Base-by-base conservation (phyloP, 441 rosid genomes). In the Dalechampia spathulata region DNA sequence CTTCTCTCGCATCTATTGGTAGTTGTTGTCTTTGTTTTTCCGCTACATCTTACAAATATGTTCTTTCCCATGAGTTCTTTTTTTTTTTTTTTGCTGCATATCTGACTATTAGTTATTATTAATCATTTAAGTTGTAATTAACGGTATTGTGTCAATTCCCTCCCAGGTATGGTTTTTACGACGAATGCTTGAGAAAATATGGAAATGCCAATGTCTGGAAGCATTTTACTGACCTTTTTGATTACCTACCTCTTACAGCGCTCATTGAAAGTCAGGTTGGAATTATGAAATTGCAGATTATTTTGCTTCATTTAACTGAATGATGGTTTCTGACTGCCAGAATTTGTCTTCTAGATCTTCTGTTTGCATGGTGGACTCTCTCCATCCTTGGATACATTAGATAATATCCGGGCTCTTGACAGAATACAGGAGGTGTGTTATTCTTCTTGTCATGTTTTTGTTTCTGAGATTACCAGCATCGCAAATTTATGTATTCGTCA, bases 201-300 rank as follows among this genome's bases (percentile, higher is more conserved):
- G 98, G 98, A 58, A 88, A 91, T 75, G 98, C 98, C 38, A 91
- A 91, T 60, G 98, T 91, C 41, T 91, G 98, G 98, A 91, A 91
- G 86, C 68, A 81, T 65, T 91, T 91, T 51, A 91, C 98, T 0
- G 98, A 91, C 72, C 88, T 91, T 60, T 91, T 91, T 43, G 98
- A 91, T 75, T 92, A 92, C 64, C 80, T 91, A 8, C 96, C 98
- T 36, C 90, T 88, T 19, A 91, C 96, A 19, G 98, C 98, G 47
- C 96, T 88, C 61, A 92, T 92, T 48, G 99, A 92, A 88, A 92
- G 97, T 71, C 99, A 92, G 99, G 99, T 92, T 60, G 49, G 75
- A 61, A 47, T 67, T 66, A 5, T 50, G 26, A 43, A 53, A 17
- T 34, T 49, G 30, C 28, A 26, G 27, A 3, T 2, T 46, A 28